Conservation (phyloP, 805 yeast species). For the Saccharomycopsis guyanensis region DNA sequence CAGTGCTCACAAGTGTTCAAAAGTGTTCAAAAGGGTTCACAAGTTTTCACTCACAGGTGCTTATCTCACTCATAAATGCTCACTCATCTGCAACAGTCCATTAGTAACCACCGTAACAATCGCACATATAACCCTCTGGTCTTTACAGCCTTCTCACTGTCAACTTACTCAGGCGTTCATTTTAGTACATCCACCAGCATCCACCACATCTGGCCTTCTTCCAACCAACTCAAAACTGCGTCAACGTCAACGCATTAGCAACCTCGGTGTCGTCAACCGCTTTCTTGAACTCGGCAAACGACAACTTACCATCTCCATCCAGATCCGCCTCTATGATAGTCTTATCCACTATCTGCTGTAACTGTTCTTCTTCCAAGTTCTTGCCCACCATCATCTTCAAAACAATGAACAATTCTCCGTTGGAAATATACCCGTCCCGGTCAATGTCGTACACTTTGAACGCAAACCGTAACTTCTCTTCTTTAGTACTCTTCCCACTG, state of each 20-base stretch:
- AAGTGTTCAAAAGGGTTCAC: too few species aligned
- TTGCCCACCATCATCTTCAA: conserved; percentile 96
- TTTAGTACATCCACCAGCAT: too few species aligned
- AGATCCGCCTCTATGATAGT: conserved; percentile 88
- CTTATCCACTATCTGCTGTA: conserved; percentile 95
- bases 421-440: conserved; percentile 88
- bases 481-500: conserved; percentile 71
- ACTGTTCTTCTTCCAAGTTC: conserved; percentile 74
- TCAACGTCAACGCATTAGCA: conserved; percentile 52
- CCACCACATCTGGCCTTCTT: too few species aligned
- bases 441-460: conserved; percentile 94
- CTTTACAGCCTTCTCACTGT: too few species aligned
- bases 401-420: conserved; percentile 89
- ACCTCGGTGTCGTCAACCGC: conserved; percentile 52
- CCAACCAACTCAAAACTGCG: too few species aligned
- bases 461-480: conserved; percentile 81
- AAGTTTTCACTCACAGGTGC: too few species aligned
- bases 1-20: too few species aligned
- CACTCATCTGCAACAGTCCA: too few species aligned
- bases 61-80: too few species aligned
- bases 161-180: too few species aligned
- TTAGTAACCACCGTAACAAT: too few species aligned
- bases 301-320: conserved; percentile 81
- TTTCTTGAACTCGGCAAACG: conserved; percentile 77
- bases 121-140: too few species aligned